These are phyloP conservation scores for Hippophae gyantsensis DNA, from an alignment of 306 rosid genomes.

Conservation along the genomic window DNA sequence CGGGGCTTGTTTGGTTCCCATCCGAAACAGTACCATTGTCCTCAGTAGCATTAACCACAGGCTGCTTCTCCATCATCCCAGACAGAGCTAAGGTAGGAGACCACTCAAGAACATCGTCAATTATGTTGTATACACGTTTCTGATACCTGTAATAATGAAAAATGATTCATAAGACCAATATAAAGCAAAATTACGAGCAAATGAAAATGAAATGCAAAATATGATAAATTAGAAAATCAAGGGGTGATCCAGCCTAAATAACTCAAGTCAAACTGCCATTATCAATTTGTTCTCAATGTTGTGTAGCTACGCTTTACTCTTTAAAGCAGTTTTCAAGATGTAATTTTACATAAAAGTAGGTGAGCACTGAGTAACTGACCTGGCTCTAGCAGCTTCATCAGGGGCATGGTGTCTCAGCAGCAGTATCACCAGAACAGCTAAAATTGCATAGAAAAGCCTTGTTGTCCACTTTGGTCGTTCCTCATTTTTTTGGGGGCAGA, in stretches of 20 bases:
- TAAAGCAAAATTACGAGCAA: too few species aligned
- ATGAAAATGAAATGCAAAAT: too few species aligned
- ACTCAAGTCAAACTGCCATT: too few species aligned
- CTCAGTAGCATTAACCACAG: conserved; percentile 53
- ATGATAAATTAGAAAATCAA: too few species aligned
- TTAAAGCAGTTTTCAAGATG: background rate
- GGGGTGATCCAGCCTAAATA: too few species aligned
- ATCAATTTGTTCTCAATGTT: too few species aligned
- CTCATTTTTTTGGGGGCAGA: conserved; percentile 91
- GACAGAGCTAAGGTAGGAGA: conserved; percentile 83
- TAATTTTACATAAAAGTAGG: background rate
- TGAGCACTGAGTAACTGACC: conserved; percentile 34
- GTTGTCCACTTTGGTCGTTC: conserved; percentile 94
- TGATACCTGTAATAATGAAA: conserved; percentile 54
- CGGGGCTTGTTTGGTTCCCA: conserved; percentile 28
- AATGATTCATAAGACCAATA: too few species aligned
- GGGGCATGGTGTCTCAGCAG: conserved; percentile 98
- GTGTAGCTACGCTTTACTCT: background rate
- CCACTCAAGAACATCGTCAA: conserved; percentile 97
- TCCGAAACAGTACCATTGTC: conserved; percentile 24
- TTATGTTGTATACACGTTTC: conserved; percentile 83
- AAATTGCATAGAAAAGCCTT: conserved; percentile 71
- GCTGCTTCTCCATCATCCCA: conserved; percentile 95
- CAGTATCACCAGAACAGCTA: conserved; percentile 68
- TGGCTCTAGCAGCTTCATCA: conserved; percentile 98